phyloP scores from a whole-genome alignment of 2,329 filamentous ascomycete genomes.

The Penicillium sp. region DNA sequence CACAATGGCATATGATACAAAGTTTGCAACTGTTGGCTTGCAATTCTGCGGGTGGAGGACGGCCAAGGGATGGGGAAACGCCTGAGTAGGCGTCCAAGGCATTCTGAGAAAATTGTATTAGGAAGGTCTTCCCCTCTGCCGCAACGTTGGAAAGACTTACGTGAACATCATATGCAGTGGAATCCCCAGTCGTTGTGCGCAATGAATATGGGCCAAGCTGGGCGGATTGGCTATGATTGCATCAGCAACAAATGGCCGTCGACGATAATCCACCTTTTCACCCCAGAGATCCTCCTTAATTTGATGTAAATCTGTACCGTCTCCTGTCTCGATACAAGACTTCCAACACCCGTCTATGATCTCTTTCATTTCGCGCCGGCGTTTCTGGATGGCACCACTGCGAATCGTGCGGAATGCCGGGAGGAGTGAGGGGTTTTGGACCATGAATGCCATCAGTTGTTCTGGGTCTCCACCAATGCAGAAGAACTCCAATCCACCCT shows the following conservation, averaged over 20 bases:
- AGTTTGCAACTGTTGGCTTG: slow-evolving; percentile 75
- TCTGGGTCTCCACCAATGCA: slow-evolving; percentile 71
- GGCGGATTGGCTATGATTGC: slow-evolving; percentile 85
- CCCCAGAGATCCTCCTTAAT: slow-evolving; percentile 49
- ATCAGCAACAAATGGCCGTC: slow-evolving; percentile 74
- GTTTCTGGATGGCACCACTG: slow-evolving; percentile 73
- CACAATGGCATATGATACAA: slow-evolving; percentile 77
- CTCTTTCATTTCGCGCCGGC: slow-evolving; percentile 73
- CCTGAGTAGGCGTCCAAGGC: slow-evolving; percentile 84
- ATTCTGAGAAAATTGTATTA: slow-evolving; percentile 53
- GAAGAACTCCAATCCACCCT: slow-evolving; percentile 73
- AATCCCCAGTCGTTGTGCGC: slow-evolving; percentile 73
- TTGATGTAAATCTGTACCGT: slow-evolving; percentile 58
- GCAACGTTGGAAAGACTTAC: slow-evolving; percentile 44
- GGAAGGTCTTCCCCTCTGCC: not conserved
- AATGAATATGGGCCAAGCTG: slow-evolving; percentile 74
- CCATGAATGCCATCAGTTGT: slow-evolving; percentile 84
- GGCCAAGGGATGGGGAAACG: slow-evolving; percentile 82
- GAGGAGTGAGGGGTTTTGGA: slow-evolving; percentile 82
- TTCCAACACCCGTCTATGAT: slow-evolving; percentile 84
- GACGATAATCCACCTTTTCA: slow-evolving; percentile 44
- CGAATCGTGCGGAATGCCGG: slow-evolving; percentile 74
- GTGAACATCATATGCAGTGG: slow-evolving; percentile 89
- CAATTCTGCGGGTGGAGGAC: slow-evolving; percentile 76
- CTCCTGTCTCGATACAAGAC: slow-evolving; percentile 76